These are phyloP conservation scores for Candida khao-thaluensis DNA, from an alignment of 805 yeast species.

Conservation along the genomic window DNA sequence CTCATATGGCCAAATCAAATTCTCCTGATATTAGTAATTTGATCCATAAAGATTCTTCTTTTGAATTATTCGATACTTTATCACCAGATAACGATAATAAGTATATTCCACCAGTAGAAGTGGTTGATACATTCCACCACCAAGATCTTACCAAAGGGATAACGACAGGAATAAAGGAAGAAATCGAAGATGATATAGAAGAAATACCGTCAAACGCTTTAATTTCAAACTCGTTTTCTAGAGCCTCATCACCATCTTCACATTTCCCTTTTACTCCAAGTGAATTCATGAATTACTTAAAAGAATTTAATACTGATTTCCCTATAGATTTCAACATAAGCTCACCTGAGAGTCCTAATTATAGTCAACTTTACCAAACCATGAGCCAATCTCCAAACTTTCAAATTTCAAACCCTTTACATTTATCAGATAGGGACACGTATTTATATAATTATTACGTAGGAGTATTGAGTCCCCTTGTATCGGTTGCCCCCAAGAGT, in stretches of 20 bases:
- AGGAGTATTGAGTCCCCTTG: constrained; percentile 40
- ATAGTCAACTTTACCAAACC: constrained; percentile 1
- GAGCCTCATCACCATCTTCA: not conserved
- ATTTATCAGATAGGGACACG: constrained; percentile 1
- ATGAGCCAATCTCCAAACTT: constrained; percentile 1
- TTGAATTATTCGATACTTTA: constrained; percentile 3
- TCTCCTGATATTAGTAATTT: constrained; percentile 12
- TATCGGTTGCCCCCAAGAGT: constrained; percentile 46
- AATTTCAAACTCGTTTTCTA: not conserved
- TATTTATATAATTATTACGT: constrained; percentile 50
- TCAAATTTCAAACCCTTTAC: constrained; percentile 11
- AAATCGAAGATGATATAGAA: not conserved
- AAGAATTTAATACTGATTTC: constrained; percentile 8
- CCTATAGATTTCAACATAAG: not conserved
- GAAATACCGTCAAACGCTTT: constrained; percentile 1
- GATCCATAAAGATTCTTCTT: constrained; percentile 1
- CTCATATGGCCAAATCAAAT: not conserved
- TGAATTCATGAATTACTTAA: constrained; percentile 8
- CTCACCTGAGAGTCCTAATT: constrained; percentile 6
- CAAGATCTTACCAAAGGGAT: not conserved
- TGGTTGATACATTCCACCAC: too few species aligned
- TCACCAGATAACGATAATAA: constrained; percentile 3
- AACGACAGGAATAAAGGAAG: not conserved
- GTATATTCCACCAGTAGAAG: not conserved
- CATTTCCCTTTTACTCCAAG: constrained; percentile 1